A percentile compares a stretch with the other conserved stretches of the same genome.
These are phyloP conservation scores for Erigeron canadensis DNA, from an alignment of 129 eudicot species.

Conservation along the genomic window DNA sequence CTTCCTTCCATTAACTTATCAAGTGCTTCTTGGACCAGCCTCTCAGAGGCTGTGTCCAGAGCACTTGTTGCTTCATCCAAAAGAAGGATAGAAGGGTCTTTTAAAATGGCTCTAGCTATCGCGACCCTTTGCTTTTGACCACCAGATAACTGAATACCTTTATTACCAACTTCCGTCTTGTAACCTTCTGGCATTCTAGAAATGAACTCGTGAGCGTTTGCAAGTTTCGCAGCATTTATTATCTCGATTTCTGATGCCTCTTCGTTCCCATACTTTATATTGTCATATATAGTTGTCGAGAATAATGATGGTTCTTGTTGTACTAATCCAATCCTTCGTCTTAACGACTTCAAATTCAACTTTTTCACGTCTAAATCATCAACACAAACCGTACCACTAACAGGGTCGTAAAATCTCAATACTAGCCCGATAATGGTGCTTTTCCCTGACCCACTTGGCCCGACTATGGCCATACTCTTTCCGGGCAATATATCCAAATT, in stretches of 20 bases:
- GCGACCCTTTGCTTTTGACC: constrained; percentile 93
- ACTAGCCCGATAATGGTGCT: constrained; percentile 61
- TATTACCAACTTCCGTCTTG: constrained; percentile 64
- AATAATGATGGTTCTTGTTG: constrained; percentile 87
- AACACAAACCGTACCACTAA: constrained; percentile 47
- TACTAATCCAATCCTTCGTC: constrained; percentile 64
- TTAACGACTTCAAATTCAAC: constrained; percentile 56
- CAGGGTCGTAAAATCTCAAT: constrained; percentile 77
- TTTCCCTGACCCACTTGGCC: constrained; percentile 87
- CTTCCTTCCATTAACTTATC: constrained; percentile 69
- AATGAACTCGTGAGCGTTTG: constrained; percentile 75
- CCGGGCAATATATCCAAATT: constrained; percentile 50
- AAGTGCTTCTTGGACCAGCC: constrained; percentile 70
- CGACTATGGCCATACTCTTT: constrained; percentile 66
- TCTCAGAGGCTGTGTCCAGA: constrained; percentile 62
- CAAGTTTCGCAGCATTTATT: constrained; percentile 66
- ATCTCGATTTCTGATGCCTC: constrained; percentile 74
- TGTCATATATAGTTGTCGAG: constrained; percentile 71
- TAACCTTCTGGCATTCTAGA: constrained; percentile 73
- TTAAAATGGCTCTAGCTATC: constrained; percentile 73
- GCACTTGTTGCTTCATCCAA: constrained; percentile 95
- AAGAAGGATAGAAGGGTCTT: constrained; percentile 65
- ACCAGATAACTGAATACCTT: constrained; percentile 74
- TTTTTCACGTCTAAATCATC: constrained; percentile 55
- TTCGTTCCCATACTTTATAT: constrained; percentile 61